A percentile compares a stretch with the other conserved stretches of the same genome.
These are phyloP conservation scores for Thecaphora frezii DNA, from an alignment of 1,284 basidiomycete genomes.

Conservation along the genomic window DNA sequence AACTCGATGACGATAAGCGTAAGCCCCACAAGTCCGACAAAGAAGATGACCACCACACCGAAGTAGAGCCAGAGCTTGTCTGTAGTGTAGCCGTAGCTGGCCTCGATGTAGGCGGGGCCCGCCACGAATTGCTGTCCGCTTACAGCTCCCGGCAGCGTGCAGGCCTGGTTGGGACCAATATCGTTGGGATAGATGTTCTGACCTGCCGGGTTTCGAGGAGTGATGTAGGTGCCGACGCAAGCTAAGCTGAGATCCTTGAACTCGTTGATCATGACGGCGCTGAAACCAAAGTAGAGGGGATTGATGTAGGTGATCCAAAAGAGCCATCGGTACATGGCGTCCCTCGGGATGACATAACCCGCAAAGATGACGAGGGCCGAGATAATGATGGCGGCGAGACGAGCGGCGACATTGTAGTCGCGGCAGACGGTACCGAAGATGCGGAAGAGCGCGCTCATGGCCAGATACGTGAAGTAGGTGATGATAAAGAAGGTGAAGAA, in stretches of 20 bases:
- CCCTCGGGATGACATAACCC: constrained; percentile 72
- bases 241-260: constrained; percentile 49
- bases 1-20: constrained; percentile 47
- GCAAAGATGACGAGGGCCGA: constrained; percentile 68
- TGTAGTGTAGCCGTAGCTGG: constrained; percentile 33
- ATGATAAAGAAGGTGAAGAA: constrained; percentile 55
- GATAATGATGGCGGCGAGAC: constrained; percentile 66
- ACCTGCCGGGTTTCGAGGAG: constrained; percentile 31
- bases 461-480: constrained; percentile 47
- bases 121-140: constrained; percentile 28
- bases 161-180: constrained; percentile 35
- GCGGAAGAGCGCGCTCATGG: constrained; percentile 59
- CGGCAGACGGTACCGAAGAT: constrained; percentile 67
- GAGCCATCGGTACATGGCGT: constrained; percentile 58
- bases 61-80: constrained; percentile 35
- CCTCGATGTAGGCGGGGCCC: constrained; percentile 27
- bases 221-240: constrained; percentile 37
- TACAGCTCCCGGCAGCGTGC: constrained; percentile 22
- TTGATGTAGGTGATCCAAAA: constrained; percentile 56
- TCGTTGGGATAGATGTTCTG: constrained; percentile 18
- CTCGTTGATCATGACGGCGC: constrained; percentile 66
- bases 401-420: constrained; percentile 33
- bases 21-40: constrained; percentile 43
- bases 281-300: constrained; percentile 65
- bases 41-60: constrained; percentile 41